Conservation (phyloP, 2,329 filamentous ascomycete genomes). For the Stagonosporopsis rhizophila region DNA sequence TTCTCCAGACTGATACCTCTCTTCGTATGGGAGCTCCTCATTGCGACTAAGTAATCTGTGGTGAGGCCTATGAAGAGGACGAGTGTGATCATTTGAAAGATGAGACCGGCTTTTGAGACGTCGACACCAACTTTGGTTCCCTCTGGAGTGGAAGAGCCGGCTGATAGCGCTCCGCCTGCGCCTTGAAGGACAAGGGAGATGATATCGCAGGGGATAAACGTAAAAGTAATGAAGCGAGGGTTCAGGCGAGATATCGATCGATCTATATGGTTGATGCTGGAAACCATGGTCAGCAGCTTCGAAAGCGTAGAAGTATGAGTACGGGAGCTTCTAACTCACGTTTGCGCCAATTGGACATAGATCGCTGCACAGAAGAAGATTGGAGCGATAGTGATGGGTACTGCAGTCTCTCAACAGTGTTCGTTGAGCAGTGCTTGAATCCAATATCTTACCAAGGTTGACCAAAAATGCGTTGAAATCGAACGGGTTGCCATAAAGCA, state of each 20-base stretch:
- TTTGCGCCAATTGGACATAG: slow-evolving; percentile 15
- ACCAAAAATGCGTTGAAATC: slow-evolving; percentile 22
- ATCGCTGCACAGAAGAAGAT: slow-evolving; percentile 24
- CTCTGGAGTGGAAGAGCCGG: not conserved
- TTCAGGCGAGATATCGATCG: slow-evolving; percentile 7
- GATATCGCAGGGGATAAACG: slow-evolving; percentile 21
- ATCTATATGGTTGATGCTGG: slow-evolving; percentile 3
- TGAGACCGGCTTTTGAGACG: slow-evolving; percentile 12
- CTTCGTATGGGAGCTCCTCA: not conserved
- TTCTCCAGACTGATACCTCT: not conserved
- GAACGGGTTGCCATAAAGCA: slow-evolving; percentile 24
- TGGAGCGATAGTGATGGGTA: slow-evolving; percentile 21
- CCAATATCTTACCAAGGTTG: not conserved
- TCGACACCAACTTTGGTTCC: slow-evolving; percentile 3
- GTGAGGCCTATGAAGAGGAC: slow-evolving; percentile 1
- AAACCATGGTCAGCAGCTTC: not conserved
- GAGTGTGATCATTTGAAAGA: slow-evolving; percentile 13
- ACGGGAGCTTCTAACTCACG: slow-evolving; percentile 8
- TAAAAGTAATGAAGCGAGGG: slow-evolving; percentile 11
- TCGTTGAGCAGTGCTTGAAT: no score
- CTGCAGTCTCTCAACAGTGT: not conserved
- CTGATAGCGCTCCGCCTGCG: slow-evolving; percentile 17
- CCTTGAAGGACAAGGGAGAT: slow-evolving; percentile 19
- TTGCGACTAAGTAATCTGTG: slow-evolving; percentile 1
- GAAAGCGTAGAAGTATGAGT: no score